Evolutionary conservation across 2,329 filamentous ascomycete genomes (phyloP).

Genomic region (Cladobotryum mycophilum): DNA sequence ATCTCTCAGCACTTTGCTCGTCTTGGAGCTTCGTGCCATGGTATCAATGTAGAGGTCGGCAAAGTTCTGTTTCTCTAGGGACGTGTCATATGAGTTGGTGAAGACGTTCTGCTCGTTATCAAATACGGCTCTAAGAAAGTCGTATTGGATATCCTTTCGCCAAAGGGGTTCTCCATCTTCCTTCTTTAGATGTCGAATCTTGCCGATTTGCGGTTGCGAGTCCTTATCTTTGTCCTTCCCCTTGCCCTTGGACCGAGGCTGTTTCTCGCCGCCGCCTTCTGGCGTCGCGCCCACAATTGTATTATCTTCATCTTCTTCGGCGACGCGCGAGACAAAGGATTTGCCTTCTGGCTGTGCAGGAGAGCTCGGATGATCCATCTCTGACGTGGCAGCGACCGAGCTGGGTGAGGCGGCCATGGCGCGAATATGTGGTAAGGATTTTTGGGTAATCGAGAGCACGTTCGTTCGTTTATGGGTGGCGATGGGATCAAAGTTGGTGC

Average conservation of each 20-base stretch:
- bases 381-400: slow-evolving; percentile 37
- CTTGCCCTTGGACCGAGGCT: slow-evolving; percentile 27
- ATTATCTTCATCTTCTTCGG: slow-evolving; percentile 42
- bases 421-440: slow-evolving; percentile 8
- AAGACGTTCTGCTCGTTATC: slow-evolving; percentile 71
- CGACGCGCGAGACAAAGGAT: slow-evolving; percentile 40
- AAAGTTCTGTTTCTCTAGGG: slow-evolving; percentile 65
- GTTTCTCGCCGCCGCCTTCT: slow-evolving; percentile 36
- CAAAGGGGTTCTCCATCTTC: slow-evolving; percentile 82
- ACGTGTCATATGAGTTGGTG: slow-evolving; percentile 78
- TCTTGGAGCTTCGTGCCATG: slow-evolving; percentile 98
- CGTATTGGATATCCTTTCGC: slow-evolving; percentile 83
- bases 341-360: slow-evolving; percentile 37
- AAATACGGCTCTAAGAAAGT: slow-evolving; percentile 76
- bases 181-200: slow-evolving; percentile 81
- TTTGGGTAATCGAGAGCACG: not conserved
- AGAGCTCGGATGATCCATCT: slow-evolving; percentile 41
- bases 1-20: slow-evolving; percentile 95
- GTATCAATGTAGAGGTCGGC: slow-evolving; percentile 97
- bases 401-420: slow-evolving; percentile 36
- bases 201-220: slow-evolving; percentile 45
- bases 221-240: slow-evolving; percentile 29
- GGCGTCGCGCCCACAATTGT: slow-evolving; percentile 35
- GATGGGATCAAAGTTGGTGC: slow-evolving; percentile 14
- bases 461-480: not conserved